These are phyloP conservation scores for Sonneratia alba DNA, from an alignment of 345 rosid species.

Conservation along the genomic window DNA sequence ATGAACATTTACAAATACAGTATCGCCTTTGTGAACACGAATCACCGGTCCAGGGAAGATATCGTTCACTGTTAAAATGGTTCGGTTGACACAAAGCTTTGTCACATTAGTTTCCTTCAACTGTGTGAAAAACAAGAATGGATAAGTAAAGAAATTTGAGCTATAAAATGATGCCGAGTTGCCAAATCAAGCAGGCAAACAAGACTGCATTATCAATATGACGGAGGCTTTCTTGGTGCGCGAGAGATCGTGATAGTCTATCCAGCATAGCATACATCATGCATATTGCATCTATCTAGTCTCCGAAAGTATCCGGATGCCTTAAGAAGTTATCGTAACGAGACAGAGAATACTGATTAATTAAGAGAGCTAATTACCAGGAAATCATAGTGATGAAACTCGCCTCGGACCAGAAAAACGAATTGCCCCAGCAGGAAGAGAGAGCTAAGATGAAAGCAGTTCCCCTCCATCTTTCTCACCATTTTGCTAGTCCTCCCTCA, in stretches of 20 bases:
- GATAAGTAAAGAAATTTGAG: no score
- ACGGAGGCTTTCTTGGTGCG: no score
- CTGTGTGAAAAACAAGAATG: slow-evolving; percentile 1
- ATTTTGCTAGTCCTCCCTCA: neutral
- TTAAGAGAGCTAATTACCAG: neutral
- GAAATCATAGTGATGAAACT: slow-evolving; percentile 12
- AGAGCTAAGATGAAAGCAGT: neutral
- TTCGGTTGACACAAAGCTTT: slow-evolving; percentile 14
- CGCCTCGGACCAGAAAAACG: slow-evolving; percentile 1
- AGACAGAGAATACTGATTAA: no score
- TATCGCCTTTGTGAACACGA: slow-evolving; percentile 24
- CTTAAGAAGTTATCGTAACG: no score
- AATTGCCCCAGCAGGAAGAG: neutral
- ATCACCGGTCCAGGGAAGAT: slow-evolving; percentile 22
- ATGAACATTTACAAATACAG: slow-evolving; percentile 18
- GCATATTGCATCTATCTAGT: no score
- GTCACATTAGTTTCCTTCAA: slow-evolving; percentile 19
- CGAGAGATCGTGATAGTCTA: no score
- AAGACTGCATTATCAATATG: no score
- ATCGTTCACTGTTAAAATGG: slow-evolving; percentile 19
- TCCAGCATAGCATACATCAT: no score
- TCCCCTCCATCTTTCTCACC: neutral
- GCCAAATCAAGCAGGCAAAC: no score
- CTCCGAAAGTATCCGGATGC: no score
- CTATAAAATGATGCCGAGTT: no score